Evolutionary conservation across 2,329 filamentous ascomycete genomes (phyloP), one percentile per base, ranked within the genome.

Genomic region (Apiospora malaysiana): DNA sequence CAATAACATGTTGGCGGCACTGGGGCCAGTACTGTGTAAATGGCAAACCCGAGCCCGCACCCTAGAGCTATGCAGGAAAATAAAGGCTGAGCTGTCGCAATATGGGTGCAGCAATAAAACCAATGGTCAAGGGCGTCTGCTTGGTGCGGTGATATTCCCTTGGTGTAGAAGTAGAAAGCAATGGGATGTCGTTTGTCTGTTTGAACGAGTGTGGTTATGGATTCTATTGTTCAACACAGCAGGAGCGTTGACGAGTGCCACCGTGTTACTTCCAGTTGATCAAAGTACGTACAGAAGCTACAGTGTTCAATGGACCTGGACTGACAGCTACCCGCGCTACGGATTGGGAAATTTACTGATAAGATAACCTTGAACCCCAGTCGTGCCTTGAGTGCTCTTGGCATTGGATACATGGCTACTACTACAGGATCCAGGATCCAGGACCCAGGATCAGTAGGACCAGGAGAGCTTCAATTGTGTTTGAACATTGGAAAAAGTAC

Each of bases 1-100:
- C 73, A 89, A 79, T 80, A 88, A 83, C 89, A 91, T 89, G 73
- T 79, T 63, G 56, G 56, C 56, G 56, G 56, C 56, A 40, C 56
- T 40, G 56, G 27, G 27, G 51, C 51, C 51, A 59, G 27, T n/a
- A 37, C 21, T 27, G 27, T 59, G 27, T 37, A 37, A 59, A 59
- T 37, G 51, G 10, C 51, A 27, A 59, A 59, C 27, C 27, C 27
- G 51, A 21, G n/a, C 27, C 49, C 49, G 27, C 51, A 59, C 51
- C 56, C 56, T 23, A n/a, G 9, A 40, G 56, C 56, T 63, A n/a
- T 5, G 12, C 2, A 45, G 4, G 18, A 63, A 43, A 40, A 18
- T 40, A 40, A 68, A 71, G 66, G 27, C 66, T 25, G 69, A 45
- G 27, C 66, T 32, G 69, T 27, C 63, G 37, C 23, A 68, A 32